Evolutionary conservation across 148 eudicot genomes (phyloP), one percentile per base, ranked within the genome.

Genomic region (Rhododendron griersonianum): DNA sequence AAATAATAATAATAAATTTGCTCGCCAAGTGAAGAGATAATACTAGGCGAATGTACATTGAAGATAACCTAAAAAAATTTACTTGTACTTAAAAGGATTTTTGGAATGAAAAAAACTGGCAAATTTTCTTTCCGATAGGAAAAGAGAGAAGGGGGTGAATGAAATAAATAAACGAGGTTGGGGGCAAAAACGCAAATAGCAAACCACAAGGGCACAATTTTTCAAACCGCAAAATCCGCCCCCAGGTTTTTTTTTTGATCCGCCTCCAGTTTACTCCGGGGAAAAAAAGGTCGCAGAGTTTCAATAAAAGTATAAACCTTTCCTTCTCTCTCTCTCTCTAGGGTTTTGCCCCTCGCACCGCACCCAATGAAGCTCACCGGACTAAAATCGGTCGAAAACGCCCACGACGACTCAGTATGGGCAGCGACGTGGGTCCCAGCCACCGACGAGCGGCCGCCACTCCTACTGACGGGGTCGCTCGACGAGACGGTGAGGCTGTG

Each of bases 331-430:
- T 50, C 53, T 11, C 11, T 21, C 5, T 50, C 51, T 86, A 89
- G 88, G 88, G 88, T 84, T 86, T 81, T 45, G 28, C 45, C 14
- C 13, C 30, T 21, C 74, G 63, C 83, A 86, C 0, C 23, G 21
- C 67, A 83, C 75, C 39, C 44, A 30, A 94, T 97, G 99, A 97
- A 97, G 81, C 89, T 97, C 44, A 94, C 95, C 7, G 93, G 98
- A 1, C 87, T 95, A 21, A 93, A 91, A 81, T 90, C 98, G 16
- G 63, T 91, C 3, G 95, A 91, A 30, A 83, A 91, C 80, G 94
- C 96, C 15, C 99, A 97, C 88, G 93, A 92, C 18, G 99, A 97
- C 78, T 97, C 98, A 0, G 80, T 97, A 0, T 97, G 98, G 99
- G 80, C 95, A 23, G 91, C 95, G 23, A 89, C 98, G 21, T 97